Base-by-base conservation (phyloP, 2,329 filamentous ascomycete species). In the Penicillium sp. region DNA sequence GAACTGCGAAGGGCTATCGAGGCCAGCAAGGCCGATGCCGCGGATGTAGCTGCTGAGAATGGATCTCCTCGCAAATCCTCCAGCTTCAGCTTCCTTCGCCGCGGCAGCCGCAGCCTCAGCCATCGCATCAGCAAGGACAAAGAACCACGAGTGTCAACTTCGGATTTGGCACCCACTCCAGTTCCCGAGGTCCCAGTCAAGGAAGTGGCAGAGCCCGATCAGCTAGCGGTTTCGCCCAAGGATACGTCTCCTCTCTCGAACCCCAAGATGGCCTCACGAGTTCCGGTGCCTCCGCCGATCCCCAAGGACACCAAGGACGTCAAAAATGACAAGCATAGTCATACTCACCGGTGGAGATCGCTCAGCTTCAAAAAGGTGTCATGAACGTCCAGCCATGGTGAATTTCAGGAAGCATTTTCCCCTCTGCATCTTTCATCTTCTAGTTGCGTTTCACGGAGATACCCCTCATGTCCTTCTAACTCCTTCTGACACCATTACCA, bases 61-160 rank as follows among this genome's bases (percentile, higher is more conserved):
- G 69, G 67, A 5, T 81, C 86, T 6, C 66, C 71, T 22, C 76
- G 73, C 53, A 76, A 74, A 25, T 65, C 75, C 8, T 66, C 73
- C 53, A 75, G 79, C 7, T 78, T 95, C 43, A 86, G 86, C 68
- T 83, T 90, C 47, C 87, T 90, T 64, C 85, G 88, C 66, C 83
- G 88, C 56, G 86, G 86, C 10, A 91, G 88, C 74, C 94, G 91
- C 79, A 92, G 90, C 63, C 84, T 96, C 79, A 86, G 90, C 51
- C 86, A 88, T 63, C 91, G 89, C 75, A 90, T 90, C 4, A 65
- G 60, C 54, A 77, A 75, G 54, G 73, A 77, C 25, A 76, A 74
- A 62, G 76, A 79, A 42, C 76, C 63, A 37, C 69, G 69, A 45
- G 53, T 59, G n/a, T 70, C 68, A 8, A 69, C 69, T 28, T 75